Evolutionary conservation across 768 basidiomycete species (phyloP).

Genomic region (Pisolithus marmoratus): DNA sequence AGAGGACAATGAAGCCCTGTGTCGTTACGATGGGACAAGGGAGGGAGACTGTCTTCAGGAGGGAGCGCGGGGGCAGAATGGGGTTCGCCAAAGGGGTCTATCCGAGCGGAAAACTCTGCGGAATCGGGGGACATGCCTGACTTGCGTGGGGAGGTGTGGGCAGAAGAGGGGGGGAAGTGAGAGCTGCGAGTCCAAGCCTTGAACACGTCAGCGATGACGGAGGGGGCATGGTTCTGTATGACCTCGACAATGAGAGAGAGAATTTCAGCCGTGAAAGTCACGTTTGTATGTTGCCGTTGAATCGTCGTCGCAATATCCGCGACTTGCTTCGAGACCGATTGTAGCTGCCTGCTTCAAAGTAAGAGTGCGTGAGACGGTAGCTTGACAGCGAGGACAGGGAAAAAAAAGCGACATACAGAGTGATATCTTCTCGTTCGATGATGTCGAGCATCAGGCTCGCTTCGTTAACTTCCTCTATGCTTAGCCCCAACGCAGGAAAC

Average conservation of each 20-base stretch:
- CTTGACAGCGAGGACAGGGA: not conserved
- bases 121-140: not conserved
- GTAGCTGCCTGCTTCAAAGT: not conserved
- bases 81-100: not conserved
- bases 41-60: not conserved
- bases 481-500: not conserved
- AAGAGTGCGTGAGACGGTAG: not conserved
- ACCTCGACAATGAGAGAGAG: not conserved
- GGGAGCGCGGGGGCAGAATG: not conserved
- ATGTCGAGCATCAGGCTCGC: not conserved
- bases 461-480: not conserved
- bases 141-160: not conserved
- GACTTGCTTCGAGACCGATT: not conserved
- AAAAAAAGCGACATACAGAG: not conserved
- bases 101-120: not conserved
- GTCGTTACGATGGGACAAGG: not conserved
- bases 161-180: not conserved
- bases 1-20: not conserved
- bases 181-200: not conserved
- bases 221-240: not conserved
- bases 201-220: not conserved
- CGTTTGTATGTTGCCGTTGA: not conserved
- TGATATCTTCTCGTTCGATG: not conserved
- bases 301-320: not conserved
- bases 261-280: not conserved